phyloP scores from a whole-genome alignment of 805 yeast genomes.

The Metschnikowia henanensis region DNA sequence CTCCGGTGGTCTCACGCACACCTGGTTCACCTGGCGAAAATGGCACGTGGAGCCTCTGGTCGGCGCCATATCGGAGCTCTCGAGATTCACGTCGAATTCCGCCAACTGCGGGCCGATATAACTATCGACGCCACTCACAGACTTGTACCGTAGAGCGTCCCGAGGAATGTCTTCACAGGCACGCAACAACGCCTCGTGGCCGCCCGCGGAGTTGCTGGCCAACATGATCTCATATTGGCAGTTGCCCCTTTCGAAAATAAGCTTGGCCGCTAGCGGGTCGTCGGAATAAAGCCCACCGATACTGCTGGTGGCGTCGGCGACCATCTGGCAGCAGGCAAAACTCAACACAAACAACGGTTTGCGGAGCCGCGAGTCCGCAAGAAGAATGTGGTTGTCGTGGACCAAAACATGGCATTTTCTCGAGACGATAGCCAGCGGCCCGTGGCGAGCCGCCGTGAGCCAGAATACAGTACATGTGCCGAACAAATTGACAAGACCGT shows the following conservation, averaged over 20 bases:
- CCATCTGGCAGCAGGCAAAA: constrained; percentile 3
- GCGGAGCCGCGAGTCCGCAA: constrained; percentile 2
- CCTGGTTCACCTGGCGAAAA: constrained; percentile 6
- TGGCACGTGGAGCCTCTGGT: constrained; percentile 6
- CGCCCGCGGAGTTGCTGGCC: background rate
- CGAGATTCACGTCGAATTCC: constrained; percentile 8
- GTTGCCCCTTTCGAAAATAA: constrained; percentile 6
- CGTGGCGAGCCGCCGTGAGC: constrained; percentile 6
- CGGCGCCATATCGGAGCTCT: background rate
- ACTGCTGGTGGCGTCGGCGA: constrained; percentile 2
- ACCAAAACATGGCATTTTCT: constrained; percentile 7
- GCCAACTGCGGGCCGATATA: constrained; percentile 8
- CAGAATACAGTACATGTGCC: constrained; percentile 5
- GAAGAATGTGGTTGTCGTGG: constrained; percentile 9
- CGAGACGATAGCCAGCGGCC: constrained; percentile 2
- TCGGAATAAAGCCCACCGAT: constrained; percentile 9
- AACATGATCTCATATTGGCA: constrained; percentile 15
- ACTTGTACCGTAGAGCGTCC: background rate
- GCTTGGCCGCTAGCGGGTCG: background rate
- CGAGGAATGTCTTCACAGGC: constrained; percentile 5
- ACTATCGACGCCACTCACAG: constrained; percentile 9
- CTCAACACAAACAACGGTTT: constrained; percentile 9
- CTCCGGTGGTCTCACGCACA: background rate
- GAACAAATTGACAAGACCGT: constrained; percentile 7
- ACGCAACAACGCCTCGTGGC: constrained; percentile 1